Evolutionary conservation across 2,329 filamentous ascomycete species (phyloP).

Genomic region (Cladosporium sp.): DNA sequence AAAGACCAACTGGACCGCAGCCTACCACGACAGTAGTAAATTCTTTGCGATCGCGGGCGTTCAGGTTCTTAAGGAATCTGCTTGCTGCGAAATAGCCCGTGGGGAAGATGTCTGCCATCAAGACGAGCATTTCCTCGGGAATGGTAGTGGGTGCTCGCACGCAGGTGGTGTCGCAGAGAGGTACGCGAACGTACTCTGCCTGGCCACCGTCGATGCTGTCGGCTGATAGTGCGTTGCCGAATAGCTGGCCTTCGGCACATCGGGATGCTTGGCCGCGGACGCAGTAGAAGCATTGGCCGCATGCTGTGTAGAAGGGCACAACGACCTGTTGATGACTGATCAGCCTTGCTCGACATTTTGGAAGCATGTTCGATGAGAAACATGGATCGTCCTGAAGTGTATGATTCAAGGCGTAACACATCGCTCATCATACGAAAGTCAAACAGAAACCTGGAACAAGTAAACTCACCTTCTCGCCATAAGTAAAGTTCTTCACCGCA

Average conservation of each 20-base stretch:
- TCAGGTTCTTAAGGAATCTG: conserved; percentile 70
- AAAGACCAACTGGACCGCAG: conserved; percentile 78
- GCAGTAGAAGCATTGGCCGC: conserved; percentile 83
- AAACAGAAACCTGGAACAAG: conserved; percentile 36
- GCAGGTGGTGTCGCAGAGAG: conserved; percentile 75
- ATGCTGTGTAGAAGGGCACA: conserved; percentile 78
- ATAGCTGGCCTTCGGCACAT: conserved; percentile 66
- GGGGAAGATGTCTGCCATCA: conserved; percentile 94
- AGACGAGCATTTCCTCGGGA: conserved; percentile 70
- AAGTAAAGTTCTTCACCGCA: conserved; percentile 65
- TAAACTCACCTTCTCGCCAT: conserved; percentile 60
- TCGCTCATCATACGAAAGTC: not conserved
- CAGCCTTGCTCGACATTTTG: not conserved
- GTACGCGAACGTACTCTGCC: conserved; percentile 63
- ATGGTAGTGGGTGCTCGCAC: conserved; percentile 71
- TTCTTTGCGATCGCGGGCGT: conserved; percentile 58
- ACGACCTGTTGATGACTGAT: conserved; percentile 58
- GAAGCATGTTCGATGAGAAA: not conserved
- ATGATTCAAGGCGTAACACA: not conserved
- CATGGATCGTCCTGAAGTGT: not conserved
- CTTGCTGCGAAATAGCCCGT: conserved; percentile 77
- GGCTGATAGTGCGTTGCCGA: conserved; percentile 33
- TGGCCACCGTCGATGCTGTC: conserved; percentile 37
- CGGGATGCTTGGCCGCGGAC: conserved; percentile 72
- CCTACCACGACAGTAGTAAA: conserved; percentile 78